Percentiles rank a stretch among this genome's conserved stretches.
These are phyloP conservation scores for Austropuccinia psidii DNA, from an alignment of 1,284 basidiomycete species.

Conservation along the genomic window DNA sequence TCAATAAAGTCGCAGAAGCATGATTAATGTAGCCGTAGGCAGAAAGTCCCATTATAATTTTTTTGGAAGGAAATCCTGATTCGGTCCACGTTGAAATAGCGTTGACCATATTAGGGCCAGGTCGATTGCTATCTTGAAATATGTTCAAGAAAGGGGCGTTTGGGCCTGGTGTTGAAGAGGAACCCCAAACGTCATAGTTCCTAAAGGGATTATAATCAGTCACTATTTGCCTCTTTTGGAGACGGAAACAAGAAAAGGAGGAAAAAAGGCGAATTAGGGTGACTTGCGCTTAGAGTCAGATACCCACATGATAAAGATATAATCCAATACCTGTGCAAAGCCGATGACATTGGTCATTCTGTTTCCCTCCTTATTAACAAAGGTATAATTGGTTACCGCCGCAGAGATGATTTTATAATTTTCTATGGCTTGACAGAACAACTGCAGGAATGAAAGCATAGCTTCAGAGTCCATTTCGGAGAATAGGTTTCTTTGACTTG, in stretches of 20 bases:
- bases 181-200: slow-evolving; percentile 48
- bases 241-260: neutral
- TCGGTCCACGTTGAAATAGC: slow-evolving; percentile 63
- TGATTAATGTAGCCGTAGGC: slow-evolving; percentile 56
- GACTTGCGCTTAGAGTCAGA: no score
- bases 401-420: slow-evolving; percentile 60
- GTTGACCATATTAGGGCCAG: slow-evolving; percentile 62
- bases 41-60: slow-evolving; percentile 77
- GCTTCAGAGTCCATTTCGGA: slow-evolving; percentile 60
- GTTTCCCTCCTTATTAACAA: slow-evolving; percentile 57
- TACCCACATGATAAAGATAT: slow-evolving; percentile 64
- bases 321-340: slow-evolving; percentile 67
- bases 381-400: slow-evolving; percentile 66
- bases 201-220: neutral
- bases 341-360: slow-evolving; percentile 61
- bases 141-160: slow-evolving; percentile 72
- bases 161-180: slow-evolving; percentile 64
- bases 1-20: slow-evolving; percentile 53
- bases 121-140: slow-evolving; percentile 69
- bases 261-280: no score
- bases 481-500: slow-evolving; percentile 60
- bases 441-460: slow-evolving; percentile 63
- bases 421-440: slow-evolving; percentile 60
- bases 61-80: slow-evolving; percentile 65
- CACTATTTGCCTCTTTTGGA: neutral